A percentile compares a stretch with the other conserved stretches of the same genome.
Conservation (phyloP, 2,329 filamentous ascomycete genomes). For the Penicillium decumbens region DNA sequence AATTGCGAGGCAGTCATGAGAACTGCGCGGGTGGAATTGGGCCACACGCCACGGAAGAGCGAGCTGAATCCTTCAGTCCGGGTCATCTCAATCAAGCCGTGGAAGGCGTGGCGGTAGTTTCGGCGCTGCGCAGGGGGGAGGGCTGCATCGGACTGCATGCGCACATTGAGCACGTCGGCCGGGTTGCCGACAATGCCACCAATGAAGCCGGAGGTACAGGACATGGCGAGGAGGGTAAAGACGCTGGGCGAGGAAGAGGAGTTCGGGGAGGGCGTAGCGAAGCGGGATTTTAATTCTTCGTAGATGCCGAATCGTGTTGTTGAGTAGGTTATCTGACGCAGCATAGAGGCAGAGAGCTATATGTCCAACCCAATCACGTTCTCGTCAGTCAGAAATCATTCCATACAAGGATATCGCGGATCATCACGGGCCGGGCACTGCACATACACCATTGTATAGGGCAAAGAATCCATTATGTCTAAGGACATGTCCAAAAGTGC, state of each 20-base stretch:
- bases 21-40: constrained; percentile 59
- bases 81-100: constrained; percentile 83
- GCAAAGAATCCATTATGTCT: constrained; percentile 70
- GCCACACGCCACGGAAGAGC: constrained; percentile 72
- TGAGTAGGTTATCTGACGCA: constrained; percentile 92
- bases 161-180: constrained; percentile 92
- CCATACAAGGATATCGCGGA: background rate
- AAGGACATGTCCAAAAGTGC: constrained; percentile 78
- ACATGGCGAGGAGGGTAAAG: constrained; percentile 73
- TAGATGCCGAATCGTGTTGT: constrained; percentile 96
- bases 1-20: constrained; percentile 63
- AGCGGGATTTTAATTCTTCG: constrained; percentile 77
- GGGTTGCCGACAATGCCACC: constrained; percentile 90
- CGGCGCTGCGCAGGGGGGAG: constrained; percentile 68
- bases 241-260: constrained; percentile 59
- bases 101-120: constrained; percentile 83
- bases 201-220: constrained; percentile 75
- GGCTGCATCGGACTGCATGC: constrained; percentile 91
- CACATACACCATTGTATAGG: constrained; percentile 72
- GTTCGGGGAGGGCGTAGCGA: constrained; percentile 41
- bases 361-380: constrained; percentile 5
- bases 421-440: constrained; percentile 1
- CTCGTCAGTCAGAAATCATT: background rate
- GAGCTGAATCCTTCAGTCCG: constrained; percentile 70
- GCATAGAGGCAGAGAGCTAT: constrained; percentile 77